Conservation (phyloP, 2,329 filamentous ascomycete genomes). For the Tolypocladium ovalisporum region DNA sequence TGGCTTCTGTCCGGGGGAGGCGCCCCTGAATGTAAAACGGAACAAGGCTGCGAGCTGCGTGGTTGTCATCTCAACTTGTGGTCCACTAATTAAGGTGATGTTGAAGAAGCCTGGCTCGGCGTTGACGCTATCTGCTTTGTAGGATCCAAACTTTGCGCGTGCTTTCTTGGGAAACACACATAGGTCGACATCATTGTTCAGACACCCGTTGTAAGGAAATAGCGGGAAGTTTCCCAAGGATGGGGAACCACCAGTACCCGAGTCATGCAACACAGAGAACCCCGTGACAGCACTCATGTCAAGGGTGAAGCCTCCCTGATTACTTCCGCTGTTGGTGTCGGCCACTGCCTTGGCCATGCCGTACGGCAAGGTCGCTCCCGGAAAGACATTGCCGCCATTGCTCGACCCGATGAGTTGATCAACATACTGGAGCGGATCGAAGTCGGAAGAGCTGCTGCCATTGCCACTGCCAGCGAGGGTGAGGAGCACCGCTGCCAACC, state of each 20-base stretch:
- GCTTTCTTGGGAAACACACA: conserved; percentile 47
- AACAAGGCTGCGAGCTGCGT: conserved; percentile 57
- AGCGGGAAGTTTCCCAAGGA: conserved; percentile 65
- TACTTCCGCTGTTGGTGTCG: conserved; percentile 32
- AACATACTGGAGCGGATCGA: conserved; percentile 17
- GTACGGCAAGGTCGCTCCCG: conserved; percentile 31
- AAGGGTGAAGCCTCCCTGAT: conserved; percentile 46
- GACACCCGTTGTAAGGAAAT: conserved; percentile 54
- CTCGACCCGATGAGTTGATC: conserved; percentile 25
- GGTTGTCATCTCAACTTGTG: conserved; percentile 56
- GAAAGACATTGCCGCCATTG: conserved; percentile 29
- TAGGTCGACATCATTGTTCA: conserved; percentile 46
- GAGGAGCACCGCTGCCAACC: neutral
- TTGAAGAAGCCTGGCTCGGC: conserved; percentile 56
- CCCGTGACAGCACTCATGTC: conserved; percentile 39
- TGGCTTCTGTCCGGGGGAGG: conserved; percentile 30
- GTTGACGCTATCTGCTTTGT: conserved; percentile 37
- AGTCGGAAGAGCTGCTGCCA: conserved; percentile 10
- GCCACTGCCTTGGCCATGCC: conserved; percentile 47
- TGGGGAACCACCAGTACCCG: conserved; percentile 44
- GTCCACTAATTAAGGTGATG: conserved; percentile 44
- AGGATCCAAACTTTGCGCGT: conserved; percentile 28
- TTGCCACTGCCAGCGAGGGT: neutral
- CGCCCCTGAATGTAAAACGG: conserved; percentile 48
- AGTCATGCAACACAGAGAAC: conserved; percentile 49